Evolutionary conservation across 2,329 filamentous ascomycete genomes (phyloP), one percentile per base, ranked within the genome.

Genomic region (Dactylellina parvicollis): DNA sequence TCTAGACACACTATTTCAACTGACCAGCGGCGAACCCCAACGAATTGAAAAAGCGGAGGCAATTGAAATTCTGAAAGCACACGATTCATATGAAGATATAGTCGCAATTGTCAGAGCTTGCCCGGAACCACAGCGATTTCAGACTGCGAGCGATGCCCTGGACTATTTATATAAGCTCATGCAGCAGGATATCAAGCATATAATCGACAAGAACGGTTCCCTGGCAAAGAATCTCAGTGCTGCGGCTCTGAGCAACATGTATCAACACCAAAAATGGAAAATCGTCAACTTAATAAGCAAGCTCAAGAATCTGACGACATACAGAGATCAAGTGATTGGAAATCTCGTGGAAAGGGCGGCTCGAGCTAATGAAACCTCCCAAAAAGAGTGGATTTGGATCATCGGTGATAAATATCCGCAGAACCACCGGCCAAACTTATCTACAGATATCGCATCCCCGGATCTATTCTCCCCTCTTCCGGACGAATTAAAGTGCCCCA

Each of bases 401-500:
- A 16, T 10, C 24, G 46, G 20, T 28, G n/a, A n/a, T n/a, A n/a
- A n/a, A n/a, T n/a, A n/a, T n/a, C n/a, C n/a, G n/a, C n/a, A n/a
- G n/a, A 50, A 24, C 46, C 46, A 50, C 22, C 14, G 5, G 24
- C 46, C 46, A 30, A 16, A 50, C 24, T 20, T 12, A 26, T 12
- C 14, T n/a, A n/a, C n/a, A n/a, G n/a, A 26, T 2, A 50, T 50
- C n/a, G n/a, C 22, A 5, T 7, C 24, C 12, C 20, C 4, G 20
- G 5, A 32, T 32, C 30, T 32, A 12, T 50, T 30, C 7, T 14
- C 30, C 69, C 77, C 26, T 70, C 80, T 22, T 78, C 79, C 28
- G 30, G 75, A 7, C 73, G 79, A 0, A 76, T 24, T 78, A 55
- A 47, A 69, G 1, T 81, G 80, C 52, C 79, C 80, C 2, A 80